These are phyloP conservation scores for Colletotrichum sp. DNA, from an alignment of 2,329 filamentous ascomycete species.

Conservation along the genomic window DNA sequence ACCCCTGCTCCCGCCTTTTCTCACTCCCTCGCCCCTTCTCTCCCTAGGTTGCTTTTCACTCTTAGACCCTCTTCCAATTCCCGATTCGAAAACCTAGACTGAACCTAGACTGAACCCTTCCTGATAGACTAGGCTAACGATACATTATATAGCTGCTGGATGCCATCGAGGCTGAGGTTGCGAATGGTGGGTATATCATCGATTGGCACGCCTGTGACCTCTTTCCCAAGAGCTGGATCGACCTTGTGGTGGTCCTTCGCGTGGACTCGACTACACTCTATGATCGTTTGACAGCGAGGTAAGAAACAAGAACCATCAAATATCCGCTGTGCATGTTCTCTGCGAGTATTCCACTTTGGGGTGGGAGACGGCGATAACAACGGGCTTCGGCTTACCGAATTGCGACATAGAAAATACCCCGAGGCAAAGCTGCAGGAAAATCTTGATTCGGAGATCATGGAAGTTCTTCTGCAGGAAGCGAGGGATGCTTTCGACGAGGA, in stretches of 20 bases:
- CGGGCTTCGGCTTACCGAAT: background rate
- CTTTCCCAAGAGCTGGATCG: conserved; percentile 92
- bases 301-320: conserved; percentile 17
- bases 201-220: conserved; percentile 99
- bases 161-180: conserved; percentile 81
- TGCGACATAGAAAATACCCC: conserved; percentile 69
- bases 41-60: background rate
- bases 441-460: conserved; percentile 96
- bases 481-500: conserved; percentile 84
- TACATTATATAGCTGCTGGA: conserved; percentile 72
- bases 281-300: conserved; percentile 81
- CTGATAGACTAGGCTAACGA: background rate
- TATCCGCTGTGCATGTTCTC: background rate
- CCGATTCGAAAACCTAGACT: background rate
- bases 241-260: conserved; percentile 90
- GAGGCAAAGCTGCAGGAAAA: conserved; percentile 95
- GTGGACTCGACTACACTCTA: conserved; percentile 82
- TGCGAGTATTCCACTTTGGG: background rate
- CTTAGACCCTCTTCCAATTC: background rate
- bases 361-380: background rate
- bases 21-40: background rate
- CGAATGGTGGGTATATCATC: conserved; percentile 83
- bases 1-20: background rate
- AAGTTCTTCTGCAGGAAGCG: conserved; percentile 90
- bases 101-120: background rate